Base-by-base conservation (phyloP, 2,329 filamentous ascomycete species). In the Aspergillus ustus region DNA sequence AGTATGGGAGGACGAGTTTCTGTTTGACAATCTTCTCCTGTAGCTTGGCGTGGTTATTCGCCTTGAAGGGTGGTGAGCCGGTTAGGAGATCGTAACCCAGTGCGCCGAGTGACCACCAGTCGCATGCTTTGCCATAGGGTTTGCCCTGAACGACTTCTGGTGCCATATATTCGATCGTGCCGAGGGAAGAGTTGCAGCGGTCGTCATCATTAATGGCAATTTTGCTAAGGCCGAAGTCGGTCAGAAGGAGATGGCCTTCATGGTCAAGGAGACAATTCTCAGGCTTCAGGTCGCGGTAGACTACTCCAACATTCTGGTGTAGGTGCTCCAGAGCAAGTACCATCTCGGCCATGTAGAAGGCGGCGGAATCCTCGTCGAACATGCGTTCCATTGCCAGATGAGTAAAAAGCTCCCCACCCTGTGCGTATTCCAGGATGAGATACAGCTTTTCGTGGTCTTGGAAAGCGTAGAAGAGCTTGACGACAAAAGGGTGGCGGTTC, bases 321-420 rank as follows among this genome's bases (percentile, higher is more conserved):
- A 99, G 85, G 77, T 99, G 93, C 43, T 94, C 92, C 51, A 99
- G 86, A 31, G 95, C 96, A 25, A 99, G 87, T 4, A 97, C 88
- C 88, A 99, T 96, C 80, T 99, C 93, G 0, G 93, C 96, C 91
- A 98, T 96, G 84, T 99, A 99, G 78, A 98, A 99, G 1, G 93
- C 92, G 0, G 94, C 91, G 2, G 90, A 90, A 17, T 91, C 85
- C 78, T 98, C 94, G 15, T 90, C 85, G 69, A 99, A 98, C 91
- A 98, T 98, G 76, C 92, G 91, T 76, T 98, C 93, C 67, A 92
- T 90, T 62, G 89, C 92, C 28, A 99, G 84, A 72, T 98, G 94
- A n/a, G 91, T 93, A 75, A 99, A 99, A 6, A 99, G 84, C 78
- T 99, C 96, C 60, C 96, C 95, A 43, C 96, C 96, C 76, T 97